Evolutionary conservation across 345 rosid species (phyloP).

Genomic region (Heritiera fomes): DNA sequence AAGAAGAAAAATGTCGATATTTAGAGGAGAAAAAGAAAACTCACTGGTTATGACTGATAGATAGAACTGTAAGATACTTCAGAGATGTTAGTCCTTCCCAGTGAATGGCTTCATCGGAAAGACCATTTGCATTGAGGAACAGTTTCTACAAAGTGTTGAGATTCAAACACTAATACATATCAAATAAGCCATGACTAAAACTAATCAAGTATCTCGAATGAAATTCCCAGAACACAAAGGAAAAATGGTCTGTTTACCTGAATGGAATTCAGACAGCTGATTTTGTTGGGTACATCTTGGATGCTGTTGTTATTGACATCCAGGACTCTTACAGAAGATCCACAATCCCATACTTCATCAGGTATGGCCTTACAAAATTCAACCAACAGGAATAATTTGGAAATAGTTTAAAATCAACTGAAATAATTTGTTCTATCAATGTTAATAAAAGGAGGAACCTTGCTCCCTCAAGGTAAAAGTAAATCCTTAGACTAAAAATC

Average conservation of each 20-base stretch:
- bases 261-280: conserved; percentile 53
- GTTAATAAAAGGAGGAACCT: neutral
- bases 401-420: neutral
- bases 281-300: conserved; percentile 49
- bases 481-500: neutral
- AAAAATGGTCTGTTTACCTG: conserved; percentile 42
- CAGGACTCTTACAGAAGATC: conserved; percentile 58
- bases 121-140: conserved; percentile 58
- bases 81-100: conserved; percentile 71
- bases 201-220: conserved; percentile 11
- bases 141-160: conserved; percentile 54
- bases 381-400: conserved; percentile 24
- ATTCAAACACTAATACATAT: conserved; percentile 1
- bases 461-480: neutral
- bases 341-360: conserved; percentile 71
- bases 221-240: neutral
- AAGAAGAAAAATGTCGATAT: neutral
- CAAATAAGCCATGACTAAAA: neutral
- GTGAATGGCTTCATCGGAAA: conserved; percentile 59
- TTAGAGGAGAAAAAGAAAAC: conserved; percentile 24
- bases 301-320: conserved; percentile 67
- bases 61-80: conserved; percentile 56
- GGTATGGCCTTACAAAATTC: conserved; percentile 62
- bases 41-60: conserved; percentile 72
- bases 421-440: neutral